phyloP scores from a whole-genome alignment of 2,329 filamentous ascomycete genomes.

The Apiospora phragmitis region DNA sequence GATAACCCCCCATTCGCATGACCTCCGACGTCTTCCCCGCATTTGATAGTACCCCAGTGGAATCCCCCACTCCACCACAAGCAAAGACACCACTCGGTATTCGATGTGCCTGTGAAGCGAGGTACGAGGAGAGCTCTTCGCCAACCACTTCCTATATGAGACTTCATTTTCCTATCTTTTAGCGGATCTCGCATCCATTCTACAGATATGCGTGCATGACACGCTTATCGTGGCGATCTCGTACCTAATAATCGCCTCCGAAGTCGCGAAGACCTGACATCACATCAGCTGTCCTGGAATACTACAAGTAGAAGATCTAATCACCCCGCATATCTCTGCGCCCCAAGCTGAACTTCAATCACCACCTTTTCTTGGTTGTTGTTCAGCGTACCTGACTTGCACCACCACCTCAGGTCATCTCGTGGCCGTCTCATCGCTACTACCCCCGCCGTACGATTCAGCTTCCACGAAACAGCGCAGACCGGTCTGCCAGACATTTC shows the following conservation, averaged over 20 bases:
- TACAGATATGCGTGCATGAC: neutral
- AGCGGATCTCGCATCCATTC: neutral
- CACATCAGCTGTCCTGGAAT: neutral
- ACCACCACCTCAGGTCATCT: neutral
- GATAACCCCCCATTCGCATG: neutral
- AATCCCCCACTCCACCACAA: neutral
- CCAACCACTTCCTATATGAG: neutral
- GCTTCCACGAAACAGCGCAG: neutral
- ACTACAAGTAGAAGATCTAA: neutral
- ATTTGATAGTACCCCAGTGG: neutral
- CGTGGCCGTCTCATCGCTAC: neutral
- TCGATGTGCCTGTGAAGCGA: neutral
- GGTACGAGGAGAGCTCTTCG: neutral
- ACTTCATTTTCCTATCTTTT: neutral
- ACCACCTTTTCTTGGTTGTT: neutral
- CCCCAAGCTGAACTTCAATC: neutral
- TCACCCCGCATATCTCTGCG: neutral
- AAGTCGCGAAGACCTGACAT: neutral
- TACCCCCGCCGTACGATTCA: neutral
- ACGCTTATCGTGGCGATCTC: neutral
- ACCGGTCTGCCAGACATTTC: neutral
- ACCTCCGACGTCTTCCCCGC: neutral
- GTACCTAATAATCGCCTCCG: neutral
- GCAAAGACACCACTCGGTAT: neutral
- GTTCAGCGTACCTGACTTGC: neutral